A percentile compares a stretch with the other conserved stretches of the same genome.
Conservation (phyloP, 345 rosid genomes). For the Punica granatum region DNA sequence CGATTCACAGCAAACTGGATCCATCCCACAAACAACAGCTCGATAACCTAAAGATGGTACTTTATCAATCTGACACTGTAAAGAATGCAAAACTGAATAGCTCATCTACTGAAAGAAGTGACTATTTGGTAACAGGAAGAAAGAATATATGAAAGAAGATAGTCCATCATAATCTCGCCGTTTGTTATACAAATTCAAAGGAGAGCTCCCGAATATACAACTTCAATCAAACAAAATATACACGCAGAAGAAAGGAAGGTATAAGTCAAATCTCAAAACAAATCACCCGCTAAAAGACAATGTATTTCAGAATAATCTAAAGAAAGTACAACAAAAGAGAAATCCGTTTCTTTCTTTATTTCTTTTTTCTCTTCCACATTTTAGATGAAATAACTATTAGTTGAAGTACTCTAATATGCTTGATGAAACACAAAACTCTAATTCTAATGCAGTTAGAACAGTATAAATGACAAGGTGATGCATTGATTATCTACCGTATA, state of each 20-base stretch:
- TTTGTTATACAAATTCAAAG: not conserved
- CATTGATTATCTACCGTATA: slow-evolving; percentile 39
- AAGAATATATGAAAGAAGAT: not conserved
- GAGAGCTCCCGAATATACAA: not conserved
- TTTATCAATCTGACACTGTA: not conserved
- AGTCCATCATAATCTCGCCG: no score
- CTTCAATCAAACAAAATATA: not conserved
- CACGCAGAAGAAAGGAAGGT: not conserved
- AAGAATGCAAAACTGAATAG: not conserved
- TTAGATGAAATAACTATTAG: not conserved
- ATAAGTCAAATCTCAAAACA: not conserved
- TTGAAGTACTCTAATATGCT: not conserved
- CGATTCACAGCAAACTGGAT: slow-evolving; percentile 87
- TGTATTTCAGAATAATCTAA: not conserved
- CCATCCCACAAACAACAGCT: slow-evolving; percentile 91
- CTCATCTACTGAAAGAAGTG: not conserved
- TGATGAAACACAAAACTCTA: not conserved
- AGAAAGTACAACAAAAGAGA: not conserved
- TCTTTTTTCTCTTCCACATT: no score
- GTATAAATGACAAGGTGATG: not conserved
- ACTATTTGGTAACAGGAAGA: not conserved
- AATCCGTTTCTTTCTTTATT: not conserved
- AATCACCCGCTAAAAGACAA: not conserved
- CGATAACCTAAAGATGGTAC: slow-evolving; percentile 48
- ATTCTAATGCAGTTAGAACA: not conserved